Evolutionary conservation across 75 land plant genomes (phyloP), one percentile per base, ranked within the genome.

Genomic region (Adiantum capillusveneris): DNA sequence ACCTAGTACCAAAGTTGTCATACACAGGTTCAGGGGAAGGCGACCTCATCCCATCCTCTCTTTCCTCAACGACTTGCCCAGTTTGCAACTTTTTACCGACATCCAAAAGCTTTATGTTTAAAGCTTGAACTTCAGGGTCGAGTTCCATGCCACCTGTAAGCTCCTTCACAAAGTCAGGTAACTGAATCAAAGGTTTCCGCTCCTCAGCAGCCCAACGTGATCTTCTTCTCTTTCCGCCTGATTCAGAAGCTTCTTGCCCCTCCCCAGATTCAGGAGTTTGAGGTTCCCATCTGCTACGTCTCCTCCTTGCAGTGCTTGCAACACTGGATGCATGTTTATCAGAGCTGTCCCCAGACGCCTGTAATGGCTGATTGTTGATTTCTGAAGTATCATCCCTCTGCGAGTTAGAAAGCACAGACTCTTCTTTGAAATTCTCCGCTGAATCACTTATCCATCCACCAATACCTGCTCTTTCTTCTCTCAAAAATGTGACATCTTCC

Each of bases 191-290:
- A 44, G 27, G 17, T 16, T 75, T 62, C 6, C 64, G 25, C 0
- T 65, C 75, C 25, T 71, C 75, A 30, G 16, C 39, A 34, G 14
- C 29, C 79, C 82, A 79, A 59, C 71, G 69, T 6, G 75, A 66
- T 49, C 56, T 75, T 54, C 58, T 68, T 44, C 41, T 73, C 37
- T 69, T 64, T 19, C 48, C 36, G 5, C 54, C 16, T 17, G 25
- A 19, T 21, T 57, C 76, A 41, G 43, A 41, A 14, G 43, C 43
- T 18, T 25, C 63, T 29, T 57, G 58, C 49, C 14, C 37, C 18
- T 22, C 62, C 12, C 12, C 44, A 24, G 30, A 65, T 20, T 24
- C 41, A 2, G 44, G 37, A 16, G 36, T 20, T 22, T 7, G 30
- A 19, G 70, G 57, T 30, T 68, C 58, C 57, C 71, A 51, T 53